phyloP scores from a whole-genome alignment of 345 rosid genomes.

The Rubroshorea leprosula region DNA sequence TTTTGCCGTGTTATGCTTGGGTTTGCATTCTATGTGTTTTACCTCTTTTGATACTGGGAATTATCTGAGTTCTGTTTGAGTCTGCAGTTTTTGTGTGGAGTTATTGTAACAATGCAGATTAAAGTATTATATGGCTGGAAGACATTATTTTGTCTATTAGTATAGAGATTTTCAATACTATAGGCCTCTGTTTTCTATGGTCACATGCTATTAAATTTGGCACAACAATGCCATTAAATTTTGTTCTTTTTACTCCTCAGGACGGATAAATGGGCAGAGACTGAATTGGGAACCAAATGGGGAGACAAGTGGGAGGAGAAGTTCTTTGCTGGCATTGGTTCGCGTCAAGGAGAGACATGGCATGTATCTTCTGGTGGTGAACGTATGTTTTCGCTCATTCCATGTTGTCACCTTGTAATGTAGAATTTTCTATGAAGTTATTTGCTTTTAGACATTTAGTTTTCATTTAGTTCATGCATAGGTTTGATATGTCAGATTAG shows the following conservation, averaged over 20 bases:
- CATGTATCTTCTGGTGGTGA: constrained; percentile 79
- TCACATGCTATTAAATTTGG: too few relatives aligned
- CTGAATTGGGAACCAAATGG: constrained; percentile 97
- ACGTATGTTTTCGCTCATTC: constrained; percentile 40
- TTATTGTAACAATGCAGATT: too few relatives aligned
- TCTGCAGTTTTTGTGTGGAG: too few relatives aligned
- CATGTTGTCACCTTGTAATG: not conserved
- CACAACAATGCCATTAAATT: too few relatives aligned
- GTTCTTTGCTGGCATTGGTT: constrained; percentile 90
- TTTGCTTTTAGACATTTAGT: not conserved
- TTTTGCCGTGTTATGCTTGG: not conserved
- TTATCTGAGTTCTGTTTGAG: too few relatives aligned
- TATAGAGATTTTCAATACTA: too few relatives aligned
- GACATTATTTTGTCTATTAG: too few relatives aligned
- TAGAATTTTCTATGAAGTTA: not conserved
- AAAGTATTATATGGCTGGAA: too few relatives aligned
- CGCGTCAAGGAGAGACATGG: constrained; percentile 99
- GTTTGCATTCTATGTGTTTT: not conserved
- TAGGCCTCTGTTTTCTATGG: too few relatives aligned
- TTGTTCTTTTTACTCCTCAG: constrained; percentile 42
- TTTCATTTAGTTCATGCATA: too few relatives aligned
- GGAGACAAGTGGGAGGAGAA: constrained; percentile 99
- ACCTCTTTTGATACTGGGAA: too few relatives aligned
- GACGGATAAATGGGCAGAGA: constrained; percentile 99
- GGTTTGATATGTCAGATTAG: too few relatives aligned